These are phyloP conservation scores for Quercus phellos DNA, from an alignment of 331 rosid species.

Conservation along the genomic window DNA sequence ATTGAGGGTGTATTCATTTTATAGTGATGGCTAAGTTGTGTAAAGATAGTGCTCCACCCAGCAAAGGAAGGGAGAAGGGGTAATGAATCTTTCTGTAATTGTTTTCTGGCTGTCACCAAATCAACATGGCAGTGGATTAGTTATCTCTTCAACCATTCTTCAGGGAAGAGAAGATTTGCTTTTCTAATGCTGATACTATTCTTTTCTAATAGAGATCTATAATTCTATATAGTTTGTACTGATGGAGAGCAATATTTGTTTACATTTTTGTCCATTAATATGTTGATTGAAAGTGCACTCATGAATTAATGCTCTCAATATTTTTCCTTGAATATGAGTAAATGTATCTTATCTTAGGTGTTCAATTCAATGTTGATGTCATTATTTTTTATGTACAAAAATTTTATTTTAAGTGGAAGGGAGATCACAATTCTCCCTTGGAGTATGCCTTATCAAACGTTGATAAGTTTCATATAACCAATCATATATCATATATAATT, in stretches of 20 bases:
- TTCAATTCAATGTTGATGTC: neutral
- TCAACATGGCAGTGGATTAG: conserved; percentile 40
- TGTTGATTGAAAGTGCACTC: conserved; percentile 32
- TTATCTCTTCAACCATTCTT: conserved; percentile 35
- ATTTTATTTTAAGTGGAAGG: neutral
- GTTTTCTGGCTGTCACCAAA: conserved; percentile 32
- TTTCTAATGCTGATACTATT: conserved; percentile 39
- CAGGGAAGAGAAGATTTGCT: conserved; percentile 42
- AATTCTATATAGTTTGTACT: conserved; percentile 25
- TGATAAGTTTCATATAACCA: neutral
- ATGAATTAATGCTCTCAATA: conserved; percentile 19
- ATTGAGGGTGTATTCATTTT: conserved; percentile 16
- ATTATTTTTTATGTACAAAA: neutral
- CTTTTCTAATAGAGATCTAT: conserved; percentile 36
- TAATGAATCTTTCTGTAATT: conserved; percentile 19
- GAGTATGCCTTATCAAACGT: neutral
- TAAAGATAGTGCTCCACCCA: conserved; percentile 29
- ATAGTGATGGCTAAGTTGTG: conserved; percentile 35
- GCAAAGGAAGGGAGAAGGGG: conserved; percentile 28
- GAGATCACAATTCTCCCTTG: neutral
- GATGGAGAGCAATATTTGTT: conserved; percentile 32
- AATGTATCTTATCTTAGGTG: neutral
- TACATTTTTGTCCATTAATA: conserved; percentile 21
- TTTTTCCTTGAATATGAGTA: neutral
- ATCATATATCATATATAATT: neutral